These are phyloP conservation scores for Barnettozyma siamensis DNA, from an alignment of 805 yeast species.

Conservation along the genomic window DNA sequence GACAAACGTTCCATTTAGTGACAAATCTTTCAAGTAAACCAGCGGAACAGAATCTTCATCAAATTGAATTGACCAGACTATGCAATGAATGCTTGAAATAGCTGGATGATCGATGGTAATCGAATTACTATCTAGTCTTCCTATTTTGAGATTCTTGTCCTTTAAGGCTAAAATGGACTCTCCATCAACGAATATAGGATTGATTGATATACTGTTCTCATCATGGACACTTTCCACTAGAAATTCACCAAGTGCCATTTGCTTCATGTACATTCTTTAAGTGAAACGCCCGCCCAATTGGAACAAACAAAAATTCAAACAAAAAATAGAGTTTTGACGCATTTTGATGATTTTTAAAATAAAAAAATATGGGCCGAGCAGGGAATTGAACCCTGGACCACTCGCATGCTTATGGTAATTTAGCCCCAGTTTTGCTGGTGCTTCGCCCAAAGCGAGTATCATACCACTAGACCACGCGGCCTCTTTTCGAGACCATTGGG, in stretches of 20 bases:
- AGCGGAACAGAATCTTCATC: slow-evolving; percentile 42
- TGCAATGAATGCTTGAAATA: slow-evolving; percentile 43
- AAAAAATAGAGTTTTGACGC: not conserved
- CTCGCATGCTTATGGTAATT: slow-evolving; percentile 24
- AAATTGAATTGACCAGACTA: slow-evolving; percentile 43
- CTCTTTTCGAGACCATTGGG: no score
- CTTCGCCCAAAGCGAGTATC: slow-evolving; percentile 31
- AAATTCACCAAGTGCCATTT: slow-evolving; percentile 1
- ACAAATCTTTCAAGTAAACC: slow-evolving; percentile 44
- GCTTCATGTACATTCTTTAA: not conserved
- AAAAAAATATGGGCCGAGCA: slow-evolving; percentile 26
- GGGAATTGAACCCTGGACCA: slow-evolving; percentile 32
- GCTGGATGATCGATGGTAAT: slow-evolving; percentile 31
- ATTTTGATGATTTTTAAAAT: not conserved
- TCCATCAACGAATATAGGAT: not conserved
- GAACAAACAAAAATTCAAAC: no score
- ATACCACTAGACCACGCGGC: slow-evolving; percentile 31
- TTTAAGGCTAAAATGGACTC: slow-evolving; percentile 21
- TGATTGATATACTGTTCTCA: not conserved
- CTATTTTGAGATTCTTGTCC: slow-evolving; percentile 36
- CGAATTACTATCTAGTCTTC: slow-evolving; percentile 33
- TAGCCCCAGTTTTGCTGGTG: slow-evolving; percentile 11
- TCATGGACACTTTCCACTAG: not conserved
- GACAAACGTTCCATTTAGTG: slow-evolving; percentile 46
- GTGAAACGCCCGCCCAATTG: no score